A percentile compares a stretch with the other conserved stretches of the same genome.
Conservation (phyloP, 257 asterid genomes). For the Plectranthus barbatus region DNA sequence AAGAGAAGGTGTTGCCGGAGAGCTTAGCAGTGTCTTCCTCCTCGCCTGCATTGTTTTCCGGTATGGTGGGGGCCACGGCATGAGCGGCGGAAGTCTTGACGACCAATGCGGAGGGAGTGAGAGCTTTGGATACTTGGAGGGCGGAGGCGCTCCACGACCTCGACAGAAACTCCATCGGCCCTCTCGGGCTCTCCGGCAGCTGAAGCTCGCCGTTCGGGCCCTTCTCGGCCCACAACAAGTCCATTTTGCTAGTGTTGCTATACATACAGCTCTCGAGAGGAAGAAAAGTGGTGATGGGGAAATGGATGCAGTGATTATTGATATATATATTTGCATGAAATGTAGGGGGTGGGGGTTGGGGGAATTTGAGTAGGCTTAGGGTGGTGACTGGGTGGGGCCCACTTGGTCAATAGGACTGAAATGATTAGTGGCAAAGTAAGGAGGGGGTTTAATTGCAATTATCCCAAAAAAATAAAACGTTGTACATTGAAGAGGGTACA, state of each 20-base stretch:
- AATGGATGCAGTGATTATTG: neutral
- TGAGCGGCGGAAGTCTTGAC: constrained; percentile 12
- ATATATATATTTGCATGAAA: constrained; percentile 17
- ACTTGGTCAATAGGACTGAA: constrained; percentile 23
- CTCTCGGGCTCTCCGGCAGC: constrained; percentile 95
- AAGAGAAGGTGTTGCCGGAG: constrained; percentile 80
- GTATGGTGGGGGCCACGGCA: constrained; percentile 20
- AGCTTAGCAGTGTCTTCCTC: constrained; percentile 60
- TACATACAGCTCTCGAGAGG: constrained; percentile 12
- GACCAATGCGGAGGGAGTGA: constrained; percentile 31
- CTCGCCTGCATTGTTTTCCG: constrained; percentile 43
- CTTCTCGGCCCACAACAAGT: constrained; percentile 57
- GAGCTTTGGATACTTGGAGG: constrained; percentile 61
- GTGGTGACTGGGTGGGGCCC: constrained; percentile 11
- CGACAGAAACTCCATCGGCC: constrained; percentile 90
- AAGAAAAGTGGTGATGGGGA: neutral
- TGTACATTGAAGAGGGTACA: no score
- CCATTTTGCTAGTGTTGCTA: constrained; percentile 35
- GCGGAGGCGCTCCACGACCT: constrained; percentile 99
- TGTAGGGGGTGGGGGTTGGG: constrained; percentile 6
- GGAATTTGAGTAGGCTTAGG: constrained; percentile 16
- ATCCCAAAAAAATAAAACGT: no score
- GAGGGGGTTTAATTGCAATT: no score
- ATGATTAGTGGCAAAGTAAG: neutral
- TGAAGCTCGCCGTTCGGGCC: constrained; percentile 39